Evolutionary conservation across 2,329 filamentous ascomycete species (phyloP), one percentile per base, ranked within the genome.

Genomic region (Ceratocystis colombiana): DNA sequence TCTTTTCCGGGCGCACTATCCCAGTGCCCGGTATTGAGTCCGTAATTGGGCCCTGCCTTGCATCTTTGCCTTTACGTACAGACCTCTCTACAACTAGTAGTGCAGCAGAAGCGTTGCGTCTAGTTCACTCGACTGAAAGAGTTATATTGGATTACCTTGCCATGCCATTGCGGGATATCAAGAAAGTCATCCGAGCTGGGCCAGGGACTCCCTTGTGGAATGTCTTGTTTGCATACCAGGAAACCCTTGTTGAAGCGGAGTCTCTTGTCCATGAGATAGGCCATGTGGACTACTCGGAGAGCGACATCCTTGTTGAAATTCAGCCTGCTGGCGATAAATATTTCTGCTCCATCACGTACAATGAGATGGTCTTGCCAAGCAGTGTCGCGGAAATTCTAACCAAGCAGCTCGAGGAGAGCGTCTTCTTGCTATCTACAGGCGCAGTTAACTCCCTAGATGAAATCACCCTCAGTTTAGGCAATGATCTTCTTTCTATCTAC

Each of bases 211-310:
- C 76, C 1, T 75, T 96, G 0, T 96, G 93, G 70, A 89, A 96
- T 70, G 81, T 86, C 0, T 77, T 96, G 0, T 87, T 96, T 71
- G 86, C 92, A 0, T 96, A 92, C 79, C 92, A 96, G 71, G 87
- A 96, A 72, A 88, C 86, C 0, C 77, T 88, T 1, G 69, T 70
- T 2, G 72, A 71, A 76, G 71, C 70, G 71, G 69, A 30, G 63
- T 69, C 37, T 0, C 70, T 74, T 2, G 77, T 93, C 0, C 74
- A 71, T 8, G 78, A 90, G 65, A 73, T 83, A 0, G 79, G 81
- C 30, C 84, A 88, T 64, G 74, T 80, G 4, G 92, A 96, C 72
- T 82, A 83, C 25, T 77, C 94, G 5, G 91, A 96, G 72, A 91
- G 89, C 53, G 85, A 84, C 66, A 72, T 95, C 1, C 80, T 92